These are phyloP conservation scores for Phytophthora multivora DNA, from an alignment of 352 stramenopile species.

Conservation along the genomic window DNA sequence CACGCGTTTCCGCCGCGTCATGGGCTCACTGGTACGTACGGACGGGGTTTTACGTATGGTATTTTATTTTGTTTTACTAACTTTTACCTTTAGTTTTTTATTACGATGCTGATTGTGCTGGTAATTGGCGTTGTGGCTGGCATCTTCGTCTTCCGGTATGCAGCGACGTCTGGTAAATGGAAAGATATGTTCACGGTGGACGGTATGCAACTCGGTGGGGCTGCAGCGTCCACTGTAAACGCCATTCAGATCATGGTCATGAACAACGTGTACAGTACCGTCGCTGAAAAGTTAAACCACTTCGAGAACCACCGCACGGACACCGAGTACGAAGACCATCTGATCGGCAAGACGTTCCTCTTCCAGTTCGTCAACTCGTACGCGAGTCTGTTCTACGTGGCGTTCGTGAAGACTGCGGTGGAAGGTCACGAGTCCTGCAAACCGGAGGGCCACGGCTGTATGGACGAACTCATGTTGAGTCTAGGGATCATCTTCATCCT, in stretches of 20 bases:
- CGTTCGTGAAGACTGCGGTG: conserved; percentile 77
- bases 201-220: conserved; percentile 46
- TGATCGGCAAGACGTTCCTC: conserved; percentile 83
- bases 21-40: conserved; percentile 73
- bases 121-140: conserved; percentile 66
- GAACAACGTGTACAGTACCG: conserved; percentile 72
- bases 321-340: conserved; percentile 94
- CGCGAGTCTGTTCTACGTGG: conserved; percentile 81
- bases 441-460: conserved; percentile 53
- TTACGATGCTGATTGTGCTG: conserved; percentile 70
- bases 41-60: background rate
- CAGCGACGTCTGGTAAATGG: conserved; percentile 54
- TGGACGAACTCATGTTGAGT: conserved; percentile 80
- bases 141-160: conserved; percentile 81
- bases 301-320: conserved; percentile 97
- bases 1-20: conserved; percentile 61
- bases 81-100: conserved; percentile 51
- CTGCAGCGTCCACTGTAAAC: conserved; percentile 76
- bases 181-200: conserved; percentile 66
- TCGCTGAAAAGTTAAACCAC: conserved; percentile 70
- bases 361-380: conserved; percentile 91
- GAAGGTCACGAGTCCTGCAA: conserved; percentile 56
- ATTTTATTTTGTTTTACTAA: too few relatives aligned
- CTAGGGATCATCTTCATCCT: conserved; percentile 79
- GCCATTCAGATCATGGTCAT: conserved; percentile 84